Evolutionary conservation across 441 rosid species (phyloP).

Genomic region (Pelargonium cotyledonis): DNA sequence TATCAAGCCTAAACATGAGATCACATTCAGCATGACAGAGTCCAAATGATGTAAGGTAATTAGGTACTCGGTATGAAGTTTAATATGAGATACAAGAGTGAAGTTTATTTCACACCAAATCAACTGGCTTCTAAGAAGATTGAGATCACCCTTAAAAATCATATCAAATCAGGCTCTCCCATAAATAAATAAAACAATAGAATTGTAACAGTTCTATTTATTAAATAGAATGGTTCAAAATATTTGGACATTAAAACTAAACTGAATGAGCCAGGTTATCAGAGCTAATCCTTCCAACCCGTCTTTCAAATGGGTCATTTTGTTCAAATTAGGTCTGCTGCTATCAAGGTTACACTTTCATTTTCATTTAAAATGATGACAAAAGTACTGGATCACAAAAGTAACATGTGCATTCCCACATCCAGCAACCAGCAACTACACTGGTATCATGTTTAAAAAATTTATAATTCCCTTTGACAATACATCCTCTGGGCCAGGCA

Average conservation of each 20-base stretch:
- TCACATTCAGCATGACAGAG: neutral
- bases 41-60: neutral
- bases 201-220: too few species aligned
- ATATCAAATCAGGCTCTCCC: too few species aligned
- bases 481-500: neutral
- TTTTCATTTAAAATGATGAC: neutral
- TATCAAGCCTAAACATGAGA: constrained; percentile 6
- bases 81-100: neutral
- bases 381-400: neutral
- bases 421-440: constrained; percentile 3
- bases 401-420: neutral
- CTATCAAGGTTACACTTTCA: neutral
- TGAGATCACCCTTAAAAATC: too few species aligned
- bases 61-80: neutral
- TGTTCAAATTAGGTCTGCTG: neutral
- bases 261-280: too few species aligned
- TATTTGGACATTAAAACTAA: too few species aligned
- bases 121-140: neutral
- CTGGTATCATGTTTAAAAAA: neutral
- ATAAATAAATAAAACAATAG: too few species aligned
- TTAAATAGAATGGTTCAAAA: too few species aligned
- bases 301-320: too few species aligned
- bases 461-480: neutral
- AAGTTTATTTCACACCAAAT: neutral
- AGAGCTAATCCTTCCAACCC: too few species aligned